A percentile compares a stretch with the other conserved stretches of the same genome.
Conservation (phyloP, 305 asterid genomes). For the Fraxinus baroniana region DNA sequence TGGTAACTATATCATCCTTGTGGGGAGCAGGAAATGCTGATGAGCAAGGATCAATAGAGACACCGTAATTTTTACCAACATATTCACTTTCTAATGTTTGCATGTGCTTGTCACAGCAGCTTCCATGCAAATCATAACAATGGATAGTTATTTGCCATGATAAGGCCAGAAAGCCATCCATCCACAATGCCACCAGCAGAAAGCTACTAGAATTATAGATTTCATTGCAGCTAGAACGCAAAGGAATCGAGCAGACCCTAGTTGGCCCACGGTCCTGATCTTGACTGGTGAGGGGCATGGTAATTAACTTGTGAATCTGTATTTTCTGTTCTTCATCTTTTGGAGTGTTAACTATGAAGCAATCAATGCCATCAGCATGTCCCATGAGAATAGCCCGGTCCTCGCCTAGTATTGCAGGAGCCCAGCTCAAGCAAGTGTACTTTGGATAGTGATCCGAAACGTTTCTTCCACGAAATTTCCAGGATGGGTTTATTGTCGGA, state of each 20-base stretch:
- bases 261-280: constrained; percentile 48
- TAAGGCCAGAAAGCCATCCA: constrained; percentile 63
- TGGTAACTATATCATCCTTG: constrained; percentile 53
- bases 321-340: constrained; percentile 40
- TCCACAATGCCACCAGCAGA: constrained; percentile 72
- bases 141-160: constrained; percentile 84
- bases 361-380: constrained; percentile 73
- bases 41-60: constrained; percentile 64
- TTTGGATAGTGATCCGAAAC: constrained; percentile 42
- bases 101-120: constrained; percentile 38
- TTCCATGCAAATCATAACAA: constrained; percentile 40
- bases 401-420: constrained; percentile 54
- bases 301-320: constrained; percentile 46
- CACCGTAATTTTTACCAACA: constrained; percentile 51
- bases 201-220: constrained; percentile 55
- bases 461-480: constrained; percentile 51
- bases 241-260: constrained; percentile 60
- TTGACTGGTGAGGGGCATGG: constrained; percentile 52
- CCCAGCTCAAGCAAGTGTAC: constrained; percentile 87
- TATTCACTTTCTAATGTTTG: constrained; percentile 54
- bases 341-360: constrained; percentile 47
- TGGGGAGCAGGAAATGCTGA: constrained; percentile 65
- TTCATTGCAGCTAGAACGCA: constrained; percentile 53
- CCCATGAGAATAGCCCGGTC: constrained; percentile 67
- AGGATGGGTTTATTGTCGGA: constrained; percentile 67